phyloP scores from a whole-genome alignment of 2,329 filamentous ascomycete species.

The Fusarium algeriense region DNA sequence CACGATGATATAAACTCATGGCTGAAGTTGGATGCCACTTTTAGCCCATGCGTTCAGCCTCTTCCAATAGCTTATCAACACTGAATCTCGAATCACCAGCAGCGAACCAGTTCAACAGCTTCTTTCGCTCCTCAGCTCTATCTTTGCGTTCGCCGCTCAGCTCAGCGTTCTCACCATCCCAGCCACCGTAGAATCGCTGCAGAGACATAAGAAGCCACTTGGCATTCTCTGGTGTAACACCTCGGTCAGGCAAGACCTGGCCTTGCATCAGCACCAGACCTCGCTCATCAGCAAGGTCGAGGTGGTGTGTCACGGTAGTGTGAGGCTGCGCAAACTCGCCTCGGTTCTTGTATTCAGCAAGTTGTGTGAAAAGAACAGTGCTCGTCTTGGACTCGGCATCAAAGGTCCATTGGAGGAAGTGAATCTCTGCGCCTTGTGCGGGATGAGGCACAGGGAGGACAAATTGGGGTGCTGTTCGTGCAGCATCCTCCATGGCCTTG shows the following conservation, averaged over 20 bases:
- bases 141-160: conserved; percentile 60
- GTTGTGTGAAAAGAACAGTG: conserved; percentile 91
- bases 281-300: conserved; percentile 80
- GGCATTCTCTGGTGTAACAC: conserved; percentile 84
- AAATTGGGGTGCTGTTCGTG: conserved; percentile 85
- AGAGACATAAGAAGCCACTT: conserved; percentile 91
- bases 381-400: conserved; percentile 73
- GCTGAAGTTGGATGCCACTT: neutral
- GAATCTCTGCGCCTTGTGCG: conserved; percentile 83
- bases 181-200: conserved; percentile 89
- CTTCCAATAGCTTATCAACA: conserved; percentile 86
- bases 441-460: conserved; percentile 85
- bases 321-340: conserved; percentile 93
- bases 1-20: neutral
- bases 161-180: conserved; percentile 60
- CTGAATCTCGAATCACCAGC: conserved; percentile 82
- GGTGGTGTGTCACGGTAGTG: conserved; percentile 92
- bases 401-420: conserved; percentile 97
- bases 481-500: conserved; percentile 75
- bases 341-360: conserved; percentile 91
- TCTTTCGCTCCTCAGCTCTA: conserved; percentile 72
- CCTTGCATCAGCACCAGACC: conserved; percentile 90
- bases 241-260: conserved; percentile 78
- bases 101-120: conserved; percentile 84
- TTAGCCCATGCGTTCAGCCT: conserved; percentile 82